phyloP scores from a whole-genome alignment of 2,329 filamentous ascomycete genomes.

The Pseudogymnoascus sp. region DNA sequence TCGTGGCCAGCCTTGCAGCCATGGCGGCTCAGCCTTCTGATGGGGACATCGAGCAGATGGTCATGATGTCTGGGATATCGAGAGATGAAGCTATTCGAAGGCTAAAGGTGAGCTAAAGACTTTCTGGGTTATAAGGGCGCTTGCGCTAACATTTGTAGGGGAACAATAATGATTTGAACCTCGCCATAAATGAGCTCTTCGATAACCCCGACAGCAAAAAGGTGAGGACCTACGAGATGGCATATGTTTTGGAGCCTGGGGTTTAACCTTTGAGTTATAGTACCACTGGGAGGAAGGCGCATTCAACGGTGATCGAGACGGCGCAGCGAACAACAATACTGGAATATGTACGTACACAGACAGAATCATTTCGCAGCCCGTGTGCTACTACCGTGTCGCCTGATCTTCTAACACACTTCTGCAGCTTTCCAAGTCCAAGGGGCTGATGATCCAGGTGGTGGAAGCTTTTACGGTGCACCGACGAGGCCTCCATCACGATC shows the following conservation, averaged over 20 bases:
- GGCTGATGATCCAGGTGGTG: constrained; percentile 39
- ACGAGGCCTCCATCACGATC: constrained; percentile 57
- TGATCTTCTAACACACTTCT: constrained; percentile 11
- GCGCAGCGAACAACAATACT: constrained; percentile 36
- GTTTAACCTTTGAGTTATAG: constrained; percentile 35
- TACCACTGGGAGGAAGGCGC: constrained; percentile 50
- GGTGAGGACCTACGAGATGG: constrained; percentile 25
- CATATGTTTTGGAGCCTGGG: constrained; percentile 2
- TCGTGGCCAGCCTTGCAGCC: constrained; percentile 2
- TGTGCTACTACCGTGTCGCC: not conserved
- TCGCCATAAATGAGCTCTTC: constrained; percentile 45
- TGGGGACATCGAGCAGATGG: not conserved
- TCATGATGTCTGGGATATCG: not conserved
- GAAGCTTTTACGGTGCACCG: constrained; percentile 30
- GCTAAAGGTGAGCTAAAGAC: constrained; percentile 2
- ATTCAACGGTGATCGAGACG: constrained; percentile 47
- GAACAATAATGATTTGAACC: constrained; percentile 40
- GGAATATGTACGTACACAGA: constrained; percentile 36
- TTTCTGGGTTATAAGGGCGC: not conserved
- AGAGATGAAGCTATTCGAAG: constrained; percentile 6
- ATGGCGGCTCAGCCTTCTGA: constrained; percentile 6
- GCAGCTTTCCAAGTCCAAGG: constrained; percentile 51
- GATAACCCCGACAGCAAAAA: constrained; percentile 36
- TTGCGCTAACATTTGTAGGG: constrained; percentile 24
- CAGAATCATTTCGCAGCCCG: not conserved